Percentiles rank a stretch among this genome's conserved stretches.
Evolutionary conservation across 163 green algal species (phyloP).

Genomic region (Smithsoniella earleae): DNA sequence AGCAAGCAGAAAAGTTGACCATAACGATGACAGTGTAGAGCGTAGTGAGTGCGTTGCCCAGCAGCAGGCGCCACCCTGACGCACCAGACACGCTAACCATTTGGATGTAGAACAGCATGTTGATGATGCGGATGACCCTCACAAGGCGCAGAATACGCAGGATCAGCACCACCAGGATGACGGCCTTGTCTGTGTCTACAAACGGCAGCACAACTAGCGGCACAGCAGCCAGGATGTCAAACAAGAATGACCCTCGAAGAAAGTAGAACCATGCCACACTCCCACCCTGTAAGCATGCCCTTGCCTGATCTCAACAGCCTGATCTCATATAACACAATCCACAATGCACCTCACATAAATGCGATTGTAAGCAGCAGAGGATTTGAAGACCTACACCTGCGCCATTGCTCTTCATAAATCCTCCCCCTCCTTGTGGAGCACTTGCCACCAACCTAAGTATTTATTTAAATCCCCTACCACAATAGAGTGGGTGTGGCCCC

Average conservation of each 20-base stretch:
- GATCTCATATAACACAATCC: no score
- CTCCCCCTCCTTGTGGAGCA: no score
- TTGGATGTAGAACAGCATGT: conserved; percentile 22
- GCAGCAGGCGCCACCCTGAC: conserved; percentile 11
- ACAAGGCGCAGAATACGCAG: conserved; percentile 27
- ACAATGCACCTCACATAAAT: no score
- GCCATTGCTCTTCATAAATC: no score
- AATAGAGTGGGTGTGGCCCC: no score
- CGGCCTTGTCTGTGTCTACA: background rate
- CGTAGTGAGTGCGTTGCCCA: background rate
- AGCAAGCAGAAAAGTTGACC: conserved; percentile 25
- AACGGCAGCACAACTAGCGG: conserved; percentile 7
- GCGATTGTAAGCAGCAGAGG: no score
- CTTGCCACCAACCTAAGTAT: no score
- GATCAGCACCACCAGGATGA: conserved; percentile 4
- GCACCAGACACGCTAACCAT: conserved; percentile 15
- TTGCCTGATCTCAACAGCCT: no score
- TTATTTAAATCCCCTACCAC: no score
- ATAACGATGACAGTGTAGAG: conserved; percentile 22
- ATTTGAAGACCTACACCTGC: no score
- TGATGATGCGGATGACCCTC: conserved; percentile 20
- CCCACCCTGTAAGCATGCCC: no score
- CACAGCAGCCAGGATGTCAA: conserved; percentile 11
- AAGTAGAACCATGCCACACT: conserved; percentile 12
- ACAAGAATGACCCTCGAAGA: background rate